Conservation (phyloP, 73 alveolate species). For the Paramecium biaurelia region DNA sequence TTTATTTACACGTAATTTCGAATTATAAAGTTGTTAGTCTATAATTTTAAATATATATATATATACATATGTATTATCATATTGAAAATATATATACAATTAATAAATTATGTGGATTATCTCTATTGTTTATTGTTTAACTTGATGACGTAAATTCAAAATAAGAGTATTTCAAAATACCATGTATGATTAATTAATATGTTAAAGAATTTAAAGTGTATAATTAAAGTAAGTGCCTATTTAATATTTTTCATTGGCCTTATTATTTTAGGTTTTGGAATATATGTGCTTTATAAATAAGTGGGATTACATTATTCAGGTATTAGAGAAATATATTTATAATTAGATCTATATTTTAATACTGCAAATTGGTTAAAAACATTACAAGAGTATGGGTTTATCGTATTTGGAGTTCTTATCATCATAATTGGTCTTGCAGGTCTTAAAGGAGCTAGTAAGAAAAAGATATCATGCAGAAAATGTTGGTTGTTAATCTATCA, state of each 20-base stretch:
- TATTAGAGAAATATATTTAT: not conserved
- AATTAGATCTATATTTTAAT: not conserved
- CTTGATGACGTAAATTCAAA: not conserved
- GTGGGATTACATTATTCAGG: not conserved
- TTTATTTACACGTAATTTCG: not conserved
- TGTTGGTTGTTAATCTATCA: not conserved
- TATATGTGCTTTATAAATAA: not conserved
- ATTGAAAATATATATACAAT: not conserved
- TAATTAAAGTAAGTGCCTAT: not conserved
- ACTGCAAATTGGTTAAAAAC: not conserved
- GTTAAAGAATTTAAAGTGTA: too few relatives aligned
- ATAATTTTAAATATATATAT: not conserved
- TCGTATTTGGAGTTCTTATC: not conserved
- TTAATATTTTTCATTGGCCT: not conserved
- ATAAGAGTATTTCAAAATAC: not conserved
- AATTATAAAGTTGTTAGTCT: not conserved
- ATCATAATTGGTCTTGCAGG: not conserved
- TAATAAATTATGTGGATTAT: not conserved
- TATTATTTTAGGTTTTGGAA: not conserved
- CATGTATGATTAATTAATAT: too few relatives aligned
- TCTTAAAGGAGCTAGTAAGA: not conserved
- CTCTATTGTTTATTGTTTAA: not conserved
- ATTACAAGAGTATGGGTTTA: not conserved
- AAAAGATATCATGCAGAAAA: not conserved
- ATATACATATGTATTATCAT: not conserved